Percentiles rank a stretch among this genome's conserved stretches.
Conservation (phyloP, 2,329 filamentous ascomycete species). For the Trichoderma sp. region DNA sequence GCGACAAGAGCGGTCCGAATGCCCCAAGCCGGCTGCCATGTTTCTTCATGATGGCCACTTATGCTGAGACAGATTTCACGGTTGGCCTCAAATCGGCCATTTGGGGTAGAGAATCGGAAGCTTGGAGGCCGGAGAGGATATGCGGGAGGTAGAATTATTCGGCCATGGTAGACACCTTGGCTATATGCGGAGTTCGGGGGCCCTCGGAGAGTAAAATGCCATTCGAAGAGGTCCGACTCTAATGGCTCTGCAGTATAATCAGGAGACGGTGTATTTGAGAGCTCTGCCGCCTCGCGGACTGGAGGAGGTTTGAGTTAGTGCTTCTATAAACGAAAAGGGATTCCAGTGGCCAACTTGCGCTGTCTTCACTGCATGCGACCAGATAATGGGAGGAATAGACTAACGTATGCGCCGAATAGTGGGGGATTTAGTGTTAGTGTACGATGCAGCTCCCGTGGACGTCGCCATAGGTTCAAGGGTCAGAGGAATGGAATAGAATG, state of each 20-base stretch:
- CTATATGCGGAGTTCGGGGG: conserved; percentile 80
- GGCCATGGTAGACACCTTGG: conserved; percentile 88
- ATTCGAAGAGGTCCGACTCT: conserved; percentile 91
- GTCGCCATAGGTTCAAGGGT: conserved; percentile 10
- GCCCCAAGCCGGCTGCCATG: conserved; percentile 98
- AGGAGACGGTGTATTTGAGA: conserved; percentile 75
- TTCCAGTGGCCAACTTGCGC: not conserved
- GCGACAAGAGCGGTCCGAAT: conserved; percentile 82
- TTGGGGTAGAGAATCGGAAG: conserved; percentile 94
- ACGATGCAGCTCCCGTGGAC: conserved; percentile 37
- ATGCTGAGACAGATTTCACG: conserved; percentile 96
- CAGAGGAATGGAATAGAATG: not conserved
- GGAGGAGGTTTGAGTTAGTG: conserved; percentile 7
- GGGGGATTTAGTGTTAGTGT: conserved; percentile 74
- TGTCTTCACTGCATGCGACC: not conserved
- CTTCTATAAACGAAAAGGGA: not conserved
- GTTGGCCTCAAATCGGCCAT: conserved; percentile 92
- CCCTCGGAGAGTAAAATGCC: conserved; percentile 97
- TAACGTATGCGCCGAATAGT: conserved; percentile 82
- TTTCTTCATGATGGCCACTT: conserved; percentile 93
- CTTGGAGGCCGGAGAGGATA: conserved; percentile 91
- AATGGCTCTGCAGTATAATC: conserved; percentile 85
- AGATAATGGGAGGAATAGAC: conserved; percentile 33
- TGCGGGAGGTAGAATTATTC: conserved; percentile 83
- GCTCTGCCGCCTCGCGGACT: conserved; percentile 90